Evolutionary conservation across 805 yeast species (phyloP).

Genomic region (Zygosaccharomyces bailii): DNA sequence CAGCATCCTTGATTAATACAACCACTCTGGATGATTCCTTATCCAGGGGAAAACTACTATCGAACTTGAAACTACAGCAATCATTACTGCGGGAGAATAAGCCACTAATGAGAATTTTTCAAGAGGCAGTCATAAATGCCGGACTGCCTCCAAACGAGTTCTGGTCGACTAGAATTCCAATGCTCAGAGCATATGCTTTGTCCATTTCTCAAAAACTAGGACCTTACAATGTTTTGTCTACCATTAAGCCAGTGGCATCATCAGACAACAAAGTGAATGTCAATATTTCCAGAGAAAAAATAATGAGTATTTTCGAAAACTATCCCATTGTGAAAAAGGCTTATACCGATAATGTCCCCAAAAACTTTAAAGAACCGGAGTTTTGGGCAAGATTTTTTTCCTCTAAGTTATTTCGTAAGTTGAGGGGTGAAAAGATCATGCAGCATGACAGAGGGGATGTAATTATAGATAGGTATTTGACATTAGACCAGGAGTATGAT

Average conservation of each 20-base stretch:
- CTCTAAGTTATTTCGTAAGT: conserved; percentile 78
- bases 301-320: conserved; percentile 83
- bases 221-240: conserved; percentile 88
- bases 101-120: conserved; percentile 66
- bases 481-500: conserved; percentile 58
- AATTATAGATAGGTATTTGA: conserved; percentile 77
- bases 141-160: conserved; percentile 78
- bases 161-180: conserved; percentile 79
- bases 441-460: conserved; percentile 77
- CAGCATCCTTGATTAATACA: conserved; percentile 37
- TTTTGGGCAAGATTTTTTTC: conserved; percentile 96
- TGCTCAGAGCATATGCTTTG: conserved; percentile 80
- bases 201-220: conserved; percentile 83
- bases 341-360: conserved; percentile 86
- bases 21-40: conserved; percentile 44
- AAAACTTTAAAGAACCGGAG: conserved; percentile 74
- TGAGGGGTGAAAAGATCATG: conserved; percentile 83
- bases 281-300: conserved; percentile 84
- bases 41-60: conserved; percentile 56
- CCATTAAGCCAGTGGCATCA: conserved; percentile 90
- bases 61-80: conserved; percentile 76
- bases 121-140: conserved; percentile 79
- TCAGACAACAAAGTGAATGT: conserved; percentile 92
- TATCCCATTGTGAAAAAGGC: conserved; percentile 90
- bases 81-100: conserved; percentile 67